These are phyloP conservation scores for Paratinospora sagittata DNA, from an alignment of 164 flowering plant genomes.

Conservation along the genomic window DNA sequence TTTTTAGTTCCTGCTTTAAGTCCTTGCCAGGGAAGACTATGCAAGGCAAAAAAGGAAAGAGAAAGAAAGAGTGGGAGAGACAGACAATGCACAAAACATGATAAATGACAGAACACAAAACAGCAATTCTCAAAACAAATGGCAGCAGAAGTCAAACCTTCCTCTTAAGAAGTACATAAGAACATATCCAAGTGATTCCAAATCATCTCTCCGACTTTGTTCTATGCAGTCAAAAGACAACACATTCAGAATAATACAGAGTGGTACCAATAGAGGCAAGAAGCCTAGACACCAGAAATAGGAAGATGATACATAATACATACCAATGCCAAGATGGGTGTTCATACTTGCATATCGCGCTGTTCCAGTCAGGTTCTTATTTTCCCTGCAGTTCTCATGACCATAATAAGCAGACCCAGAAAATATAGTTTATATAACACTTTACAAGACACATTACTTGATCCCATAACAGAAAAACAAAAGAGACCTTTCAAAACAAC, in stretches of 20 bases:
- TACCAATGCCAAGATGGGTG: constrained; percentile 95
- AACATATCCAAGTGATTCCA: constrained; percentile 92
- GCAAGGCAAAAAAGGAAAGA: constrained; percentile 6
- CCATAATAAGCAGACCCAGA: too few relatives aligned
- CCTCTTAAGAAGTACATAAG: constrained; percentile 90
- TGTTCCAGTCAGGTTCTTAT: constrained; percentile 90
- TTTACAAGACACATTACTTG: too few relatives aligned
- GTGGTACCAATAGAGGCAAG: neutral
- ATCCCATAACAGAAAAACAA: too few relatives aligned
- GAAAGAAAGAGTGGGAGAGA: neutral
- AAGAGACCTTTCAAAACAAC: too few relatives aligned
- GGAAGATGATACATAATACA: constrained; percentile 7
- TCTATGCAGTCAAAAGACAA: constrained; percentile 26
- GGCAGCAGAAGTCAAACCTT: constrained; percentile 39
- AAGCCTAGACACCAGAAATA: constrained; percentile 3
- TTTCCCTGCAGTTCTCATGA: constrained; percentile 53
- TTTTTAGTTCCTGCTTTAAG: constrained; percentile 92
- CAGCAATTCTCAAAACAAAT: neutral
- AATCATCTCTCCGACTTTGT: constrained; percentile 93
- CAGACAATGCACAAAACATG: neutral
- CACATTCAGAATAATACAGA: neutral
- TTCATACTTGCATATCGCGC: constrained; percentile 97
- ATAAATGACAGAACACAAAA: neutral
- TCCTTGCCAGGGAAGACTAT: constrained; percentile 96
- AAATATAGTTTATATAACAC: too few relatives aligned